Conservation (phyloP, 148 eudicot genomes). For the Cornus florida region DNA sequence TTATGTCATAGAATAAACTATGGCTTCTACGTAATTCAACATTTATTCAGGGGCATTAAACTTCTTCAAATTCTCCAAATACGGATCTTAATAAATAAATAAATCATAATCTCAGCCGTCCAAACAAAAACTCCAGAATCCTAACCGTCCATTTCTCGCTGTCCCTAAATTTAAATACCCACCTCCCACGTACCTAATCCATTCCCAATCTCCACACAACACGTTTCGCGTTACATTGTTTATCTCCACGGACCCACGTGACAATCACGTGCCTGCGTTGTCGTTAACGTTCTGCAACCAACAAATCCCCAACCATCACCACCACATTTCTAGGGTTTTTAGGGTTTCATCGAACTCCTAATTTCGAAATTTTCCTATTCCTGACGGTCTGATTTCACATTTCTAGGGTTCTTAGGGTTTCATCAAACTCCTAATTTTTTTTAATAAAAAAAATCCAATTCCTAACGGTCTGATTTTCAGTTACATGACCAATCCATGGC, state of each 20-base stretch:
- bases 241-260: not conserved
- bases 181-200: not conserved
- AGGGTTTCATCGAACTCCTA: too few species aligned
- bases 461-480: not conserved
- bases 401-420: conserved; percentile 10
- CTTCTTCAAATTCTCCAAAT: not conserved
- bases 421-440: not conserved
- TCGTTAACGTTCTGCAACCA: not conserved
- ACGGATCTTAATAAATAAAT: not conserved
- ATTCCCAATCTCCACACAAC: not conserved
- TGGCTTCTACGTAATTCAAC: not conserved
- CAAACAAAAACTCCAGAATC: not conserved
- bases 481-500: not conserved
- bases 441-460: not conserved
- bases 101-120: not conserved
- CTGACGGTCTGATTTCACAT: too few species aligned
- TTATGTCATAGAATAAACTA: not conserved
- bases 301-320: not conserved
- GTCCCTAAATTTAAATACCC: not conserved
- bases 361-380: too few species aligned
- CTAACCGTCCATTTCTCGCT: not conserved
- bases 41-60: not conserved
- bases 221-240: not conserved
- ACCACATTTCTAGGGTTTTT: too few species aligned
- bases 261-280: not conserved